Evolutionary conservation across 805 yeast species (phyloP).

Genomic region (Kuraishia molischiana): DNA sequence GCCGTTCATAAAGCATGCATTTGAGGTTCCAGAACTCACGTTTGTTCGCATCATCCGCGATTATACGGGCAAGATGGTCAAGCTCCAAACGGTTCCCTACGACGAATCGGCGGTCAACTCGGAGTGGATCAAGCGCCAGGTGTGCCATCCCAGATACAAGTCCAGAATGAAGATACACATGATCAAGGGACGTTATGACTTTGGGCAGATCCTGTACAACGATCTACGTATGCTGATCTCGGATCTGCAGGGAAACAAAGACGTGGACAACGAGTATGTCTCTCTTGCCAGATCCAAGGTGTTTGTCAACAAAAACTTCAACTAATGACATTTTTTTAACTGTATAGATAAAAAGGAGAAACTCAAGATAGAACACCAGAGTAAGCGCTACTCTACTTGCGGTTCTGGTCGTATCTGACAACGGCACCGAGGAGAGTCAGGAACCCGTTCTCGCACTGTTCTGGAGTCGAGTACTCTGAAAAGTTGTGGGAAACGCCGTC

Average conservation of each 20-base stretch:
- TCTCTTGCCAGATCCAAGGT: not conserved
- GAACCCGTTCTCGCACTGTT: conserved; percentile 53
- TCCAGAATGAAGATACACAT: conserved; percentile 32
- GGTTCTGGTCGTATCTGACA: conserved; percentile 24
- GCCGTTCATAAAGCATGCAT: not conserved
- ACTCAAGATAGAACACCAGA: not conserved
- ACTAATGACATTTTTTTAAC: not conserved
- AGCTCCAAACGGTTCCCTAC: conserved; percentile 20
- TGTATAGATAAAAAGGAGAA: too few relatives aligned
- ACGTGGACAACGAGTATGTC: not conserved
- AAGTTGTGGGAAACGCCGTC: conserved; percentile 64
- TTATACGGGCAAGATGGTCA: conserved; percentile 25
- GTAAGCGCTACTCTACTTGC: conserved; percentile 2
- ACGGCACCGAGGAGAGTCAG: conserved; percentile 44
- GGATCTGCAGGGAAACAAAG: conserved; percentile 17
- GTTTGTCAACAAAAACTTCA: not conserved
- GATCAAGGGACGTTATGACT: not conserved
- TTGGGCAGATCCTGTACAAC: conserved; percentile 13
- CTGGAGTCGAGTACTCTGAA: conserved; percentile 55
- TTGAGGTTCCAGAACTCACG: conserved; percentile 8
- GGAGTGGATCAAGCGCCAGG: conserved; percentile 26
- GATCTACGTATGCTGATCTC: conserved; percentile 18
- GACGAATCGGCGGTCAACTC: conserved; percentile 9
- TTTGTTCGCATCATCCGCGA: conserved; percentile 29
- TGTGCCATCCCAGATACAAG: conserved; percentile 34